Evolutionary conservation across 108 stramenopile genomes (phyloP), one percentile per base, ranked within the genome.

Genomic region (Conticribra guillardii): DNA sequence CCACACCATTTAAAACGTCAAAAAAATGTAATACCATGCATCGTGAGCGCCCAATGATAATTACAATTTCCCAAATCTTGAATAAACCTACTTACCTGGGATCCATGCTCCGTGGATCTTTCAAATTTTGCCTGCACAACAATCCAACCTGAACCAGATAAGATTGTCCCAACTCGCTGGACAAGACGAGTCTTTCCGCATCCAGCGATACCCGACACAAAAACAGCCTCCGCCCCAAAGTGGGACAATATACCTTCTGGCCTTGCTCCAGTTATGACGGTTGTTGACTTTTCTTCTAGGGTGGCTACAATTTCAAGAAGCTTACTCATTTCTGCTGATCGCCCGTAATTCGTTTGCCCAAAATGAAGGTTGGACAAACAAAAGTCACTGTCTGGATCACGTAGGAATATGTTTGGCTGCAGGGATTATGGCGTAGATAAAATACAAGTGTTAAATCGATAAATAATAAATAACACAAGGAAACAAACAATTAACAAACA

Each of bases 131-230:
- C 67, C 23, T 16, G 18, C 5, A 59, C 16, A 17, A 68, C 34
- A 8, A 60, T 4, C 67, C 67, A 58, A 16, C 67, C 67, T 22
- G 15, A 17, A 27, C 19, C 32, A 15, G 41, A 26, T 23, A 68
- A 41, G 58, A 47, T 24, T 18, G 15, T 18, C 8, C 31, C 22
- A 1, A 59, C 30, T 17, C 33, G 23, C 15, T 59, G 21, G 1
- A 68, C 67, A 28, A 68, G 18, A 29, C 17, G 37, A 0, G 67
- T 16, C 29, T 68, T 68, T 23, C 67, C 67, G 26, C 58, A 60
- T 17, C 67, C 67, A 18, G 31, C 34, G 4, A 15, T 41, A 15
- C 67, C 67, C 15, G 58, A 60, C n/a, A 68, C 67, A 18, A 68
- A 60, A 0, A 68, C 1, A 11, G 21, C 26, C 26, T 64, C 63